These are phyloP conservation scores for Prunus dulcis DNA, from an alignment of 306 rosid genomes.

Conservation along the genomic window DNA sequence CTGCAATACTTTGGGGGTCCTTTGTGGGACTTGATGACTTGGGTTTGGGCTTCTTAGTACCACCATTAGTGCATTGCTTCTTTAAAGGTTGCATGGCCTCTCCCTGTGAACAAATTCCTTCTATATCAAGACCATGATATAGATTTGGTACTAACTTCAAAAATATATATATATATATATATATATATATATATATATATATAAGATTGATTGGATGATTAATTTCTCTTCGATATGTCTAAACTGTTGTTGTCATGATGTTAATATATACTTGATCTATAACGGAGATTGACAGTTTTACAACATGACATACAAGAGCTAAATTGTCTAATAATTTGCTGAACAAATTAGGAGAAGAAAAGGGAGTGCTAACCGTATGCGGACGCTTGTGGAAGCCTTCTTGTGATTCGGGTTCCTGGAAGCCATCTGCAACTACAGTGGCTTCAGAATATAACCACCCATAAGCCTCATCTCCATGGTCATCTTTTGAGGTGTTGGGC, in stretches of 20 bases:
- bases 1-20: constrained; percentile 91
- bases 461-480: constrained; percentile 37
- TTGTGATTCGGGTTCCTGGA: constrained; percentile 33
- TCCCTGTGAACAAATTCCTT: constrained; percentile 38
- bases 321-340: not conserved
- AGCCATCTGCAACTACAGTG: constrained; percentile 32
- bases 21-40: constrained; percentile 55
- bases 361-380: constrained; percentile 34
- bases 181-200: too few relatives aligned
- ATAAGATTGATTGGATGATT: too few relatives aligned
- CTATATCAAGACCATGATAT: not conserved
- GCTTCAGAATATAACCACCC: constrained; percentile 62
- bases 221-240: too few relatives aligned
- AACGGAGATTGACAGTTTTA: not conserved
- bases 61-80: constrained; percentile 46
- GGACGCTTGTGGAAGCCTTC: constrained; percentile 51
- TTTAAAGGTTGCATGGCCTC: constrained; percentile 41
- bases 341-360: not conserved
- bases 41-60: constrained; percentile 45
- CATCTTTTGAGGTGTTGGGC: constrained; percentile 29
- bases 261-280: not conserved
- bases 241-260: too few relatives aligned
- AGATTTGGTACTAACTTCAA: too few relatives aligned
- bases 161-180: too few relatives aligned
- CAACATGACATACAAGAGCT: not conserved